Evolutionary conservation across 108 stramenopile species (phyloP), one percentile per base, ranked within the genome.

Genomic region (Cyclotella sp.): DNA sequence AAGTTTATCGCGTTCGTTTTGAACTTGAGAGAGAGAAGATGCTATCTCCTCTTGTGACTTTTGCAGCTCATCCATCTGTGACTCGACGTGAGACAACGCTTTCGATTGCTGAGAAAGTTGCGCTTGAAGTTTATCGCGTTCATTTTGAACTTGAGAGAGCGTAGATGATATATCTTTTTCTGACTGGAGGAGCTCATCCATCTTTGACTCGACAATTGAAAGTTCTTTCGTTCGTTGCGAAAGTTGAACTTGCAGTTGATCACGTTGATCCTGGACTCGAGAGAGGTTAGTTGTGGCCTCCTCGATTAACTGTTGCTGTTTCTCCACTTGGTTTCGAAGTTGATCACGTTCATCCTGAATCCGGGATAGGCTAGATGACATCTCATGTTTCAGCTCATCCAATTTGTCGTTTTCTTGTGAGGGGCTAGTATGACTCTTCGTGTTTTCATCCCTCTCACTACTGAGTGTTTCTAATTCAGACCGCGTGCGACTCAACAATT

Each of bases 311-410:
- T n/a, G 15, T 49, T 49, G 47, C n/a, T 3, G 47, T n/a, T n/a
- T 49, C 3, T 49, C n/a, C 9, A 49, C 2, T 49, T 49, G 18
- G 9, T 49, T 9, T n/a, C 47, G 47, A n/a, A 49, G 1, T 49
- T 49, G 18, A 49, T 49, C 47, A 16, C 47, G 47, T 49, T 49
- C 47, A n/a, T 49, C n/a, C 47, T 49, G 47, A 49, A 49, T 49
- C 3, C 9, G 47, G 47, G 3, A 16, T n/a, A 49, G 47, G 15
- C n/a, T 49, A 16, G 47, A 49, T 12, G 8, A 5, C n/a, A 21
- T 55, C 19, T 24, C 22, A 7, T 55, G 34, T 6, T 34, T 34
- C 34, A 34, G 6, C 6, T 34, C 6, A 34, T 34, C 34, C 34
- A 6, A 34, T 6, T 34, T 6, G 34, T 34, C 34, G 2, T 34